Evolutionary conservation across 2,329 filamentous ascomycete species (phyloP).

Genomic region (Pseudomassariella vexata): DNA sequence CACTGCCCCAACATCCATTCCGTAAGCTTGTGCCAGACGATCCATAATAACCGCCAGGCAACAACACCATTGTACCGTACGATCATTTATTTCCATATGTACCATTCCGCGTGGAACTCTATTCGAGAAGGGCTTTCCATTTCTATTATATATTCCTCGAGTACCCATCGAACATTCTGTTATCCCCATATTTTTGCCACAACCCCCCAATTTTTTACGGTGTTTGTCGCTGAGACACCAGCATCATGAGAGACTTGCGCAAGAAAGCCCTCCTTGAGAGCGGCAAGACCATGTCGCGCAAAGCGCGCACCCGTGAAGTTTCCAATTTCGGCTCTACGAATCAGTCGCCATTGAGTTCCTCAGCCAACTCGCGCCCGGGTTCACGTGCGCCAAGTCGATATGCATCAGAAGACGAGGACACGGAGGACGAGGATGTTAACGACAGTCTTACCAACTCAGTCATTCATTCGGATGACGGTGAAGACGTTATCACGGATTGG

Average conservation of each 20-base stretch:
- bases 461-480: conserved; percentile 61
- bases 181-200: too few species aligned
- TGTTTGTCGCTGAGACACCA: too few species aligned
- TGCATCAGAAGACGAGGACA: conserved; percentile 59
- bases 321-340: conserved; percentile 53
- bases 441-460: conserved; percentile 41
- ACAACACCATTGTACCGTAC: too few species aligned
- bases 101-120: too few species aligned
- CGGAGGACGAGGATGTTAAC: conserved; percentile 48
- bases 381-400: conserved; percentile 58
- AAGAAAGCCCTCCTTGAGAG: conserved; percentile 65
- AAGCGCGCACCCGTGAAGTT: conserved; percentile 53
- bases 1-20: too few species aligned
- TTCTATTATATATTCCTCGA: too few species aligned
- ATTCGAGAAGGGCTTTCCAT: too few species aligned
- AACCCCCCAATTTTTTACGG: too few species aligned
- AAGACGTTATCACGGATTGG: conserved; percentile 53
- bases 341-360: conserved; percentile 51
- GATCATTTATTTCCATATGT: too few species aligned
- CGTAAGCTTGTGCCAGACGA: too few species aligned
- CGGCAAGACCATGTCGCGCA: conserved; percentile 66
- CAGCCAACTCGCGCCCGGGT: conserved; percentile 48
- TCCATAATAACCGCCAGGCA: too few species aligned
- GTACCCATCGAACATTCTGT: too few species aligned
- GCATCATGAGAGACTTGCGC: conserved; percentile 56